Conservation (phyloP, 306 rosid species). For the Vigna hirtella region DNA sequence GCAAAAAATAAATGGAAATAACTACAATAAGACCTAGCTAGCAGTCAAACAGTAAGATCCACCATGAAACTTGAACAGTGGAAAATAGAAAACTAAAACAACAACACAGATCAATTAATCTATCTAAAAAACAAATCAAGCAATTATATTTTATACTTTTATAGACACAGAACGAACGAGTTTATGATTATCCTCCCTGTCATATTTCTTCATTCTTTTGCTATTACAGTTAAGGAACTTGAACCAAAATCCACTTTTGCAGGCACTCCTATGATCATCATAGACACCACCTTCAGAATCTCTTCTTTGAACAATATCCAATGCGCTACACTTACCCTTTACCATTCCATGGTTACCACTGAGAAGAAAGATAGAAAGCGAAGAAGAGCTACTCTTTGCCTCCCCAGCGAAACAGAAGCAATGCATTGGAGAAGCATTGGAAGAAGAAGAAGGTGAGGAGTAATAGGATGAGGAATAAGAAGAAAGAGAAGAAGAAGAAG, state of each 20-base stretch:
- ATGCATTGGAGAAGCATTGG: slow-evolving; percentile 59
- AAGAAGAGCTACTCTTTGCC: slow-evolving; percentile 39
- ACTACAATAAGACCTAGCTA: not conserved
- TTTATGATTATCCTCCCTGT: not conserved
- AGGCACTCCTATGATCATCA: slow-evolving; percentile 18
- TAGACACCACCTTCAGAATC: not conserved
- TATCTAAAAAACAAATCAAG: not conserved
- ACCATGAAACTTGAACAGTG: not conserved
- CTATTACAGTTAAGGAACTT: slow-evolving; percentile 55
- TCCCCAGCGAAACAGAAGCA: slow-evolving; percentile 30
- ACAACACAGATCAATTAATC: not conserved
- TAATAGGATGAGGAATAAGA: slow-evolving; percentile 49
- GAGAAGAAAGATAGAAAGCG: slow-evolving; percentile 38
- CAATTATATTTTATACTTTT: slow-evolving; percentile 32
- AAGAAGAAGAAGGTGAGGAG: slow-evolving; percentile 59
- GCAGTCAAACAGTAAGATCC: not conserved
- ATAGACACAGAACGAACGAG: slow-evolving; percentile 49
- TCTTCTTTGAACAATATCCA: slow-evolving; percentile 52
- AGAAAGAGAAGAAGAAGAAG: slow-evolving; percentile 50
- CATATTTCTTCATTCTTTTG: slow-evolving; percentile 42
- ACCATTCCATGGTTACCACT: slow-evolving; percentile 47
- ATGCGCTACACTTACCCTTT: slow-evolving; percentile 51
- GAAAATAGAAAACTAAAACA: not conserved
- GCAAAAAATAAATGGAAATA: not conserved
- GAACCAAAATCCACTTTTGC: slow-evolving; percentile 57